These are phyloP conservation scores for Triangularia setosa DNA, from an alignment of 2,329 filamentous ascomycete genomes.

Conservation along the genomic window DNA sequence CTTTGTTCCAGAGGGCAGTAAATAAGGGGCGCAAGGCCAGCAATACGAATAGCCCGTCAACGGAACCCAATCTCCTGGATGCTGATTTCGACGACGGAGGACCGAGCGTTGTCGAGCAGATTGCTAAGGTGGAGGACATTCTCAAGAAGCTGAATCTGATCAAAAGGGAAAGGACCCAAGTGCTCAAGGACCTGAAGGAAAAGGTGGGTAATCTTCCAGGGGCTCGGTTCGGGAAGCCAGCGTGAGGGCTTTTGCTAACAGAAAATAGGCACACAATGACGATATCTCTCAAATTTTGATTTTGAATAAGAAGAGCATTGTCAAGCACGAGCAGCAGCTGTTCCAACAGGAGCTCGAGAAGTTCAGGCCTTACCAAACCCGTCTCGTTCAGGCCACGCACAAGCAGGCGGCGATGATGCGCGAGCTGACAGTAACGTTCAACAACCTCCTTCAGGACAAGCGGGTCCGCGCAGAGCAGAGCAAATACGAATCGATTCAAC, in stretches of 20 bases:
- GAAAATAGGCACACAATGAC: conserved; percentile 76
- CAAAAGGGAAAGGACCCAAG: conserved; percentile 86
- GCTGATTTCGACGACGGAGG: conserved; percentile 82
- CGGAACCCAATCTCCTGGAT: conserved; percentile 79
- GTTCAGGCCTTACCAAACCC: conserved; percentile 87
- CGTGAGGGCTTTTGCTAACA: conserved; percentile 18
- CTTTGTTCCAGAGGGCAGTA: conserved; percentile 83
- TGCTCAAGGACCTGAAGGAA: conserved; percentile 94
- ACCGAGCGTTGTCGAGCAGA: conserved; percentile 82
- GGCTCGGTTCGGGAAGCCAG: no score
- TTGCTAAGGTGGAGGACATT: conserved; percentile 81
- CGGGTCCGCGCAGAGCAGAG: conserved; percentile 89
- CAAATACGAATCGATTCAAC: conserved; percentile 86
- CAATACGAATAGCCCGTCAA: conserved; percentile 56
- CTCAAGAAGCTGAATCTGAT: conserved; percentile 87
- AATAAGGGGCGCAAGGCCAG: conserved; percentile 69
- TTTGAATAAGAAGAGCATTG: conserved; percentile 93
- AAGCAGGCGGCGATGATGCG: conserved; percentile 95
- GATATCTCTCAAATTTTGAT: conserved; percentile 98
- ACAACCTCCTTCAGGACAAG: conserved; percentile 86
- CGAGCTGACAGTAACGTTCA: conserved; percentile 84
- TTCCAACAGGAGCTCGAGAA: conserved; percentile 98
- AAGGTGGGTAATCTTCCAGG: conserved; percentile 58
- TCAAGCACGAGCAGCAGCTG: conserved; percentile 84
- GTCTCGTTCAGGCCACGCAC: conserved; percentile 87